A percentile compares a stretch with the other conserved stretches of the same genome.
These are phyloP conservation scores for Diaporthe vaccinii DNA, from an alignment of 2,329 filamentous ascomycete genomes.

Conservation along the genomic window DNA sequence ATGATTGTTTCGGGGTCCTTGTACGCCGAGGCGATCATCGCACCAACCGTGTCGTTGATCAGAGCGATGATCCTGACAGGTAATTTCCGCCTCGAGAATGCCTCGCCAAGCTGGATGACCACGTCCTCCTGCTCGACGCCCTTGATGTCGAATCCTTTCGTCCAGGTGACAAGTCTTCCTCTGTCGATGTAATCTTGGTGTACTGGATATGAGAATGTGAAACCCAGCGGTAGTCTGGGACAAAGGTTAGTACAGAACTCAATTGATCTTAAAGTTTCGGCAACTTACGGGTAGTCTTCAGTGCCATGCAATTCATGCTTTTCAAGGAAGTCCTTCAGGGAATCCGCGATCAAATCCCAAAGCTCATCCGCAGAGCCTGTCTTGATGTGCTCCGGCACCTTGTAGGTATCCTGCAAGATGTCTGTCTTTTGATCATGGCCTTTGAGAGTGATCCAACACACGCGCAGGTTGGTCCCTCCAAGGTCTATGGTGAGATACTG, in stretches of 20 bases:
- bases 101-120: constrained; percentile 74
- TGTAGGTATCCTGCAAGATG: constrained; percentile 79
- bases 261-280: constrained; percentile 46
- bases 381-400: constrained; percentile 76
- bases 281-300: constrained; percentile 57
- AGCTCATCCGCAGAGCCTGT: constrained; percentile 74
- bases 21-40: constrained; percentile 83
- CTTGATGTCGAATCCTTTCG: constrained; percentile 80
- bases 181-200: constrained; percentile 79
- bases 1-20: constrained; percentile 79
- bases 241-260: constrained; percentile 56
- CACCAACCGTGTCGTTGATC: constrained; percentile 86
- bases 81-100: constrained; percentile 58
- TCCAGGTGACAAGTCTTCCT: constrained; percentile 79
- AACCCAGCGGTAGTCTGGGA: constrained; percentile 71
- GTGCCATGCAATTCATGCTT: constrained; percentile 53
- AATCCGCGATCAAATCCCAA: constrained; percentile 79
- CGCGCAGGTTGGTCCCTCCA: constrained; percentile 52
- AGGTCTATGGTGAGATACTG: constrained; percentile 51
- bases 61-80: constrained; percentile 80
- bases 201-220: constrained; percentile 81
- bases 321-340: constrained; percentile 76
- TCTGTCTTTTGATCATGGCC: constrained; percentile 61
- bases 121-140: constrained; percentile 79
- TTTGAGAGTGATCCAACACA: constrained; percentile 49